These are phyloP conservation scores for Tillandsia fasciculata DNA, from an alignment of 176 grass and related monocot genomes.

Conservation along the genomic window DNA sequence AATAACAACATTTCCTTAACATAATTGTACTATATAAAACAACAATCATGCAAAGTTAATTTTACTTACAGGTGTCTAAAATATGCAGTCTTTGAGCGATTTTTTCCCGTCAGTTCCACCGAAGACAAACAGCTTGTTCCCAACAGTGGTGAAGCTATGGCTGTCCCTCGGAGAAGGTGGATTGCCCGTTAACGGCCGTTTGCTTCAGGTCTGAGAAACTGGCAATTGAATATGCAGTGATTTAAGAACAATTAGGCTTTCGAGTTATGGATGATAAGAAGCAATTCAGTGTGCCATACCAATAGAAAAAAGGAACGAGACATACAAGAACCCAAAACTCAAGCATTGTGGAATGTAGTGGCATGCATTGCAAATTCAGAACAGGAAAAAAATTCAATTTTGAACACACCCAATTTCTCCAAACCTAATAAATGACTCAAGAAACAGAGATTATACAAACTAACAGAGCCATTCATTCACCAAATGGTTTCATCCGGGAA, in stretches of 20 bases:
- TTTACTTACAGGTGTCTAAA: constrained; percentile 25
- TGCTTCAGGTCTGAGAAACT: constrained; percentile 20
- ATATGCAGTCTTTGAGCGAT: constrained; percentile 27
- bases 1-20: no score
- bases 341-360: no score
- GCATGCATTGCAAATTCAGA: no score
- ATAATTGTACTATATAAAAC: no score
- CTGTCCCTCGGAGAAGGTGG: constrained; percentile 1
- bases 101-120: constrained; percentile 31
- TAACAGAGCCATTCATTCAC: not conserved
- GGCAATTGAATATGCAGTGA: not conserved
- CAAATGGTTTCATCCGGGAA: not conserved
- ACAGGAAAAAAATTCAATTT: not conserved
- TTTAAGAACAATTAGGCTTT: not conserved
- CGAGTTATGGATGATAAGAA: not conserved
- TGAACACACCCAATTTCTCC: not conserved
- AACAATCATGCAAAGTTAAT: not conserved
- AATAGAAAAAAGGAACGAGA: not conserved
- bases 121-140: constrained; percentile 29
- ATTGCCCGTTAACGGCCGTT: constrained; percentile 13
- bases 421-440: not conserved
- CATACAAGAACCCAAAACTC: no score
- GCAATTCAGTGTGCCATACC: not conserved
- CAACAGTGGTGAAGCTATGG: constrained; percentile 20
- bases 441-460: not conserved